phyloP scores from a whole-genome alignment of 768 basidiomycete genomes.

The Xerocomellus amylosporus region DNA sequence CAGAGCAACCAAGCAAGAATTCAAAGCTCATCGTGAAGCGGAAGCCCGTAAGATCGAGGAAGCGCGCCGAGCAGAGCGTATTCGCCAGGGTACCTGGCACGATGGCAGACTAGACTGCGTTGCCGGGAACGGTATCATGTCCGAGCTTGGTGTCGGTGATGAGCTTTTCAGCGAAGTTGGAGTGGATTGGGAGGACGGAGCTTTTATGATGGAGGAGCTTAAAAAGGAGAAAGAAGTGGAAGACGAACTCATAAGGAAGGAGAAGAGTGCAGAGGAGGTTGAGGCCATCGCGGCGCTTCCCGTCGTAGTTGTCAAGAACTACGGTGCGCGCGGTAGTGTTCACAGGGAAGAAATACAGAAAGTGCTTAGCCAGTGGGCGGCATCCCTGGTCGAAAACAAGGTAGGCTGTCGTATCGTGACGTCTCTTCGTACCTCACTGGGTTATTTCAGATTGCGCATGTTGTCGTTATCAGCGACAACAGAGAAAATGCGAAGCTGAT shows the following conservation, averaged over 20 bases:
- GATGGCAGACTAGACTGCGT: conserved; percentile 84
- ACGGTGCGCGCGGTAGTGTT: conserved; percentile 53
- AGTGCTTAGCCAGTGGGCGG: conserved; percentile 83
- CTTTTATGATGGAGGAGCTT: conserved; percentile 17
- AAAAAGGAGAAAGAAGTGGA: conserved; percentile 30
- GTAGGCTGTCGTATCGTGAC: conserved; percentile 36
- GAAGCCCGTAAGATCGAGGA: conserved; percentile 39
- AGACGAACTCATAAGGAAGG: conserved; percentile 31
- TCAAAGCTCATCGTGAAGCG: conserved; percentile 38
- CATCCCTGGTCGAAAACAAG: conserved; percentile 75
- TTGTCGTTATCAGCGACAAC: conserved; percentile 87
- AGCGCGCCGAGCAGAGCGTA: conserved; percentile 41
- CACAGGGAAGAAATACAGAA: conserved; percentile 68
- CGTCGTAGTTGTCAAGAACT: conserved; percentile 84
- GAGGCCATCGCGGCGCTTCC: conserved; percentile 66
- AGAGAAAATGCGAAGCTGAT: conserved; percentile 83
- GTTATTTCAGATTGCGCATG: conserved; percentile 75
- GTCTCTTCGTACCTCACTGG: neutral
- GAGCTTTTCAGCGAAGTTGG: conserved; percentile 46
- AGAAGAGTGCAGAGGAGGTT: conserved; percentile 40
- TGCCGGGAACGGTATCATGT: conserved; percentile 83
- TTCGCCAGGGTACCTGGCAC: conserved; percentile 71
- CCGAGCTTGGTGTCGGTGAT: conserved; percentile 81
- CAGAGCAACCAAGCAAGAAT: conserved; percentile 39
- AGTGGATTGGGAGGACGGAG: conserved; percentile 6